Conservation (phyloP, 441 rosid genomes). For the Mallotus japonicus region DNA sequence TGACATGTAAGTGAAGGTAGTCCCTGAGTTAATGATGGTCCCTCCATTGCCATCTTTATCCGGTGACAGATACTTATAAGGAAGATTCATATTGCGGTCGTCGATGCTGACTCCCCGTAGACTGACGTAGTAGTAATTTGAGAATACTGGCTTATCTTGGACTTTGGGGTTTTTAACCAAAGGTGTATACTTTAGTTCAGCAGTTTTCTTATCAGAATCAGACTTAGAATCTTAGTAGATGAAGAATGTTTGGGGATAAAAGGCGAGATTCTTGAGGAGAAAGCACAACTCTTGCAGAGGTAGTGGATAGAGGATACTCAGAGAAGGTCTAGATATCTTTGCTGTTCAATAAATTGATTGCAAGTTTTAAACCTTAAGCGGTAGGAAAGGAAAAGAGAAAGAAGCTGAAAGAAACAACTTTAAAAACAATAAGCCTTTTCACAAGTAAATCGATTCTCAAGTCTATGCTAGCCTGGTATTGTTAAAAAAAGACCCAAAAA, state of each 20-base stretch:
- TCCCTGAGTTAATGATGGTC: constrained; percentile 51
- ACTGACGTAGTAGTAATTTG: constrained; percentile 46
- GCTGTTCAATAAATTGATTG: no score
- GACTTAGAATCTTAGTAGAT: constrained; percentile 30
- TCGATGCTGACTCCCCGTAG: constrained; percentile 45
- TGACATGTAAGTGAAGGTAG: constrained; percentile 50
- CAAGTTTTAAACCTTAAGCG: no score
- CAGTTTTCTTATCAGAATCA: constrained; percentile 28
- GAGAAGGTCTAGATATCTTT: no score
- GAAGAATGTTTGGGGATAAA: constrained; percentile 39
- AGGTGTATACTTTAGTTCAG: constrained; percentile 36
- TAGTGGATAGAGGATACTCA: constrained; percentile 43
- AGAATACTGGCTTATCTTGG: constrained; percentile 16
- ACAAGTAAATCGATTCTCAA: no score
- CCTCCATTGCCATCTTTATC: constrained; percentile 51
- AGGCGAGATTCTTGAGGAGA: constrained; percentile 20
- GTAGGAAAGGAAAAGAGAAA: no score
- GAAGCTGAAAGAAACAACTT: no score
- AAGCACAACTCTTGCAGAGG: constrained; percentile 40
- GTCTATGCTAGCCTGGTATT: no score
- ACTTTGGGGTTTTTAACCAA: constrained; percentile 41
- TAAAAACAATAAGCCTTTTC: no score
- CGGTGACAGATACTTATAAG: constrained; percentile 28
- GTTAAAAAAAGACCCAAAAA: no score
- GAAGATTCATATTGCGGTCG: constrained; percentile 30